Percentiles rank a stretch among this genome's conserved stretches.
Conservation (phyloP, 2,329 filamentous ascomycete species). For the Dactylellina leptospora region DNA sequence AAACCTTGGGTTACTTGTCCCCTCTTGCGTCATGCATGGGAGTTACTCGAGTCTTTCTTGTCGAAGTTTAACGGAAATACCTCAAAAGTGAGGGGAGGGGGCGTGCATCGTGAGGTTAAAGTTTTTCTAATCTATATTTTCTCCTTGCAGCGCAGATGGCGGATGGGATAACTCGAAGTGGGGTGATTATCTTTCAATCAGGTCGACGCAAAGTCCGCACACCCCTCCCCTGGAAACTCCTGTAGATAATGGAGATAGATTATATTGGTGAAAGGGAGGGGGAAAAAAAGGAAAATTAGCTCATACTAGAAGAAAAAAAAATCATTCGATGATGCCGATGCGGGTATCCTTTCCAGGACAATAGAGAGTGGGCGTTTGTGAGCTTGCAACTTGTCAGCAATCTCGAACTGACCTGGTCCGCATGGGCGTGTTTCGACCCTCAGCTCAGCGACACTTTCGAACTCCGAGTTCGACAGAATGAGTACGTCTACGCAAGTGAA, state of each 20-base stretch:
- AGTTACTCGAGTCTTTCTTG: neutral
- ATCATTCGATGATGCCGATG: neutral
- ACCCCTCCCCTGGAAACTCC: neutral
- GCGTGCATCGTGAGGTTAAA: neutral
- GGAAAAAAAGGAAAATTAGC: conserved; percentile 41
- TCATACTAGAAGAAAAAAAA: conserved; percentile 7
- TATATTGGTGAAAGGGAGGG: neutral
- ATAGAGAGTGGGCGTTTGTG: no score
- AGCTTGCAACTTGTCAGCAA: no score
- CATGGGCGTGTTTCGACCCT: no score
- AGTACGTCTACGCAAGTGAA: no score
- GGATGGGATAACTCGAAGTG: conserved; percentile 35
- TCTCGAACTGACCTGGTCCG: no score
- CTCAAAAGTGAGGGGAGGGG: conserved; percentile 26
- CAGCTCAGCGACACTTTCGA: no score
- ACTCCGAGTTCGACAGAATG: no score
- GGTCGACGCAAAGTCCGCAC: neutral
- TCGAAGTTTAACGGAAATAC: conserved; percentile 26
- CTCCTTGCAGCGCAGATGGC: conserved; percentile 14
- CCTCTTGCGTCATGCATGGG: conserved; percentile 44
- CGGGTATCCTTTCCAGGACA: neutral
- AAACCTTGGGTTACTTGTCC: neutral
- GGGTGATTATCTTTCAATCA: conserved; percentile 22
- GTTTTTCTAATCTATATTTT: neutral
- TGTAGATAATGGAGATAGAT: neutral